phyloP scores from a whole-genome alignment of 2,329 filamentous ascomycete species.

The Sarocladiaceae sp. region DNA sequence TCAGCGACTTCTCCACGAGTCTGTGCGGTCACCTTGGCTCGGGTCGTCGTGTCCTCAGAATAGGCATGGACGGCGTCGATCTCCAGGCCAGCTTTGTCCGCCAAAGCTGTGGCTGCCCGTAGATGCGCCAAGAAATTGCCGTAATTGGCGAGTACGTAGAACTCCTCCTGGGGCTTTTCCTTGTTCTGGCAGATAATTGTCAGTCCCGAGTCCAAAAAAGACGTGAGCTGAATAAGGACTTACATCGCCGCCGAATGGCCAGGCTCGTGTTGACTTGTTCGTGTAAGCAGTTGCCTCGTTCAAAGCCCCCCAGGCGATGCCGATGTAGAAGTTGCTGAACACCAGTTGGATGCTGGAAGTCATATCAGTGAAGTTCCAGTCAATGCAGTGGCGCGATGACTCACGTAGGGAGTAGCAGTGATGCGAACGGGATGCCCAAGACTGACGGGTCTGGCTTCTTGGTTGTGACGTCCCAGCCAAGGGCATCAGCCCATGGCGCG shows the following conservation, averaged over 20 bases:
- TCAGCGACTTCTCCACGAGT: constrained; percentile 56
- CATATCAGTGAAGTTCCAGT: background rate
- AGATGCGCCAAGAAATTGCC: constrained; percentile 59
- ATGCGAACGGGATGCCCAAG: constrained; percentile 47
- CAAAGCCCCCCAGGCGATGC: constrained; percentile 54
- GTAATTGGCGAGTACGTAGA: constrained; percentile 59
- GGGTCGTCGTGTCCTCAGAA: constrained; percentile 27
- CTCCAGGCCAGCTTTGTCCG: constrained; percentile 47
- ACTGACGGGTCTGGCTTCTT: constrained; percentile 45
- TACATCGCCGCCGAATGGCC: constrained; percentile 58
- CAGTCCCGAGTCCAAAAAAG: too few relatives aligned
- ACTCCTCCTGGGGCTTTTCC: constrained; percentile 52
- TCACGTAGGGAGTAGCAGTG: constrained; percentile 52
- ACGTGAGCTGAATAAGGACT: constrained; percentile 11
- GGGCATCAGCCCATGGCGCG: constrained; percentile 53
- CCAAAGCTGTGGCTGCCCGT: constrained; percentile 51
- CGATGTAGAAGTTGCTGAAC: constrained; percentile 61
- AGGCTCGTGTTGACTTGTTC: constrained; percentile 47
- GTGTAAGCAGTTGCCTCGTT: constrained; percentile 52
- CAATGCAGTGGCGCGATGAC: constrained; percentile 11
- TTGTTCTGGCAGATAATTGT: constrained; percentile 34
- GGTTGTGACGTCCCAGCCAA: constrained; percentile 49
- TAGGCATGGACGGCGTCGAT: constrained; percentile 39
- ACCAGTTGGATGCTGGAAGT: constrained; percentile 51
- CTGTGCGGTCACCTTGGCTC: constrained; percentile 39